Conservation (phyloP, 306 rosid species). For the Fragaria iinumae region DNA sequence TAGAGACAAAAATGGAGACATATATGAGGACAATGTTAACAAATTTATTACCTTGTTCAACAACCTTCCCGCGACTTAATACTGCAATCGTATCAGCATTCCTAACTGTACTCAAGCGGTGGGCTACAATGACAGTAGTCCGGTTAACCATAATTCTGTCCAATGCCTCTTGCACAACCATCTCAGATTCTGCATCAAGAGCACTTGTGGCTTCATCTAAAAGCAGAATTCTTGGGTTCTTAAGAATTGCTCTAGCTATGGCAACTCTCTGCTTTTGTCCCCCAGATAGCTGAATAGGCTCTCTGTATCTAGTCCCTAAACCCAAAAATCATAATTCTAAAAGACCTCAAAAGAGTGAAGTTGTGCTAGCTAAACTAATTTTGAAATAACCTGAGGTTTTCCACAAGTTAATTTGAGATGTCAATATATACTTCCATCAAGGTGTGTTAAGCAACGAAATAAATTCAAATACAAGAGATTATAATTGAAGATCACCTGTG, state of each 20-base stretch:
- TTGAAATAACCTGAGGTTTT: background rate
- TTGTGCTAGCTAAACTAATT: too few species aligned
- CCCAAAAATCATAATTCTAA: background rate
- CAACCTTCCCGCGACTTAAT: slow-evolving; percentile 42
- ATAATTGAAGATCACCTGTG: background rate
- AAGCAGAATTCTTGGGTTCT: background rate
- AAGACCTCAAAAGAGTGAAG: too few species aligned
- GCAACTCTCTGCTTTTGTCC: background rate
- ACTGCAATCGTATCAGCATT: slow-evolving; percentile 53
- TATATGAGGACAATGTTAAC: background rate
- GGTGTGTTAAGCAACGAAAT: background rate
- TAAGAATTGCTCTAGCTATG: background rate
- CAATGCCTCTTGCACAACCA: background rate
- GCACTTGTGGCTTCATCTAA: slow-evolving; percentile 1
- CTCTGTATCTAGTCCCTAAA: slow-evolving; percentile 39
- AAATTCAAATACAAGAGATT: background rate
- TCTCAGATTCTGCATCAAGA: slow-evolving; percentile 2
- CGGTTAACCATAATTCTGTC: background rate
- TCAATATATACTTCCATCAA: too few species aligned
- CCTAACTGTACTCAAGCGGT: slow-evolving; percentile 47
- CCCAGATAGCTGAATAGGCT: background rate
- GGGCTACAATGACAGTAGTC: slow-evolving; percentile 12
- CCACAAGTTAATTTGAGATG: background rate
- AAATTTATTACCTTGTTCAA: slow-evolving; percentile 34
- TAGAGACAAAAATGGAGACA: background rate